Percentiles rank a stretch among this genome's conserved stretches.
Evolutionary conservation across 768 basidiomycete species (phyloP).

Genomic region (Leccinum boreale): DNA sequence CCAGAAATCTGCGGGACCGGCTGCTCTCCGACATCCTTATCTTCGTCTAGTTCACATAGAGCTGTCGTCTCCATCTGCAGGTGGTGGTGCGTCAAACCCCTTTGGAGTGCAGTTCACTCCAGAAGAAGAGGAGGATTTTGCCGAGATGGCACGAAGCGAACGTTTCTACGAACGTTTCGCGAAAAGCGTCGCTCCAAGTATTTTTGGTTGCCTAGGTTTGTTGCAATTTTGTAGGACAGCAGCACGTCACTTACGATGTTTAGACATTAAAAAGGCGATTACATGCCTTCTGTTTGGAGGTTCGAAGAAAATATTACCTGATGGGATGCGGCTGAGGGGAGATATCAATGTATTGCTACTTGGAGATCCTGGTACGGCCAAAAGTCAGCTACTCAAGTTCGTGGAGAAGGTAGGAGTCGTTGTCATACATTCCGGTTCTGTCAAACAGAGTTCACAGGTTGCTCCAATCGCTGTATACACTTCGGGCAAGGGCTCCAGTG

Average conservation of each 20-base stretch:
- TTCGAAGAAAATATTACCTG: conserved; percentile 94
- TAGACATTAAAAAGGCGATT: conserved; percentile 98
- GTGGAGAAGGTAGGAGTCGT: conserved; percentile 75
- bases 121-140: conserved; percentile 97
- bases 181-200: conserved; percentile 93
- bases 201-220: conserved; percentile 88
- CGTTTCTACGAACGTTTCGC: conserved; percentile 93
- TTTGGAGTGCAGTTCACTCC: conserved; percentile 88
- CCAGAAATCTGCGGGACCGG: conserved; percentile 77
- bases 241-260: conserved; percentile 6
- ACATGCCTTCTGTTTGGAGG: conserved; percentile 96
- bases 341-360: conserved; percentile 97
- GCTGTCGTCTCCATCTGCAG: conserved; percentile 73
- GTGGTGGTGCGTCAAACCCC: conserved; percentile 72
- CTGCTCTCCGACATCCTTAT: conserved; percentile 91
- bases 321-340: conserved; percentile 94
- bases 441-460: conserved; percentile 48
- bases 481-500: conserved; percentile 97
- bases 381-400: conserved; percentile 96
- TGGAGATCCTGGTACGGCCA: conserved; percentile 98
- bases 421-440: not conserved
- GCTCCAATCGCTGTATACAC: conserved; percentile 98
- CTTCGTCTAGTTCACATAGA: conserved; percentile 92
- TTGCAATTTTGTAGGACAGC: not conserved
- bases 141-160: conserved; percentile 83